Conservation (phyloP, 768 basidiomycete species). For the Pisolithus tinctorius region DNA sequence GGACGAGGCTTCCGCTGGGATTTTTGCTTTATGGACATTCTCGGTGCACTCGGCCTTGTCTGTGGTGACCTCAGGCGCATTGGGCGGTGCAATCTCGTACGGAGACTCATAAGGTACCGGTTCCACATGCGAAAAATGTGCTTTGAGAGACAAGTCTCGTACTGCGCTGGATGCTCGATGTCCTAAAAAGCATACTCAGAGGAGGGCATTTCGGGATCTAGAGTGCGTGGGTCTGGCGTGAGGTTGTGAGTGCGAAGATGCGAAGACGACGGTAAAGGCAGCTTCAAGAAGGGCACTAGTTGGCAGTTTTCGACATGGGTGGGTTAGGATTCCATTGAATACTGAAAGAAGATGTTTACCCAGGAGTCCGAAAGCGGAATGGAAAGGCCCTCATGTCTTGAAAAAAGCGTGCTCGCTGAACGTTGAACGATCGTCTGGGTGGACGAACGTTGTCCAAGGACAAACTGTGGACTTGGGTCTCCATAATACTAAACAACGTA, state of each 20-base stretch:
- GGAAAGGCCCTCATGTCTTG: too few relatives aligned
- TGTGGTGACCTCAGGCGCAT: conserved; percentile 38
- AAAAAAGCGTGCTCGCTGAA: too few relatives aligned
- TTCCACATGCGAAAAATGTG: conserved; percentile 76
- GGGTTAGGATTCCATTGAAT: too few relatives aligned
- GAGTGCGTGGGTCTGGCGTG: conserved; percentile 56
- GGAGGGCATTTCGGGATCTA: conserved; percentile 46
- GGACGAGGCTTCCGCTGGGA: conserved; percentile 13
- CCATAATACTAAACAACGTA: too few relatives aligned
- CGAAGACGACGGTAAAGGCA: conserved; percentile 40
- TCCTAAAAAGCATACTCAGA: conserved; percentile 37
- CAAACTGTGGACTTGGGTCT: too few relatives aligned
- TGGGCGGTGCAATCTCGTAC: conserved; percentile 57
- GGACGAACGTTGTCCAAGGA: too few relatives aligned
- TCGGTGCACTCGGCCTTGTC: conserved; percentile 65
- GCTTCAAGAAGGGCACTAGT: conserved; percentile 34
- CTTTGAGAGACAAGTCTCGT: conserved; percentile 47
- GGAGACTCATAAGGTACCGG: conserved; percentile 84
- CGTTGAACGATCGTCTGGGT: too few relatives aligned
- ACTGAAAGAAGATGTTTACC: too few relatives aligned
- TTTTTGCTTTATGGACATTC: conserved; percentile 50
- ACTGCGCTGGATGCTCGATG: conserved; percentile 68
- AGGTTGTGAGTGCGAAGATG: conserved; percentile 39
- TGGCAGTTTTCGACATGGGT: conserved; percentile 16
- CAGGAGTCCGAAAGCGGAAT: too few relatives aligned